A percentile compares a stretch with the other conserved stretches of the same genome.
Conservation (phyloP, 768 basidiomycete genomes). For the Mycena crocata region DNA sequence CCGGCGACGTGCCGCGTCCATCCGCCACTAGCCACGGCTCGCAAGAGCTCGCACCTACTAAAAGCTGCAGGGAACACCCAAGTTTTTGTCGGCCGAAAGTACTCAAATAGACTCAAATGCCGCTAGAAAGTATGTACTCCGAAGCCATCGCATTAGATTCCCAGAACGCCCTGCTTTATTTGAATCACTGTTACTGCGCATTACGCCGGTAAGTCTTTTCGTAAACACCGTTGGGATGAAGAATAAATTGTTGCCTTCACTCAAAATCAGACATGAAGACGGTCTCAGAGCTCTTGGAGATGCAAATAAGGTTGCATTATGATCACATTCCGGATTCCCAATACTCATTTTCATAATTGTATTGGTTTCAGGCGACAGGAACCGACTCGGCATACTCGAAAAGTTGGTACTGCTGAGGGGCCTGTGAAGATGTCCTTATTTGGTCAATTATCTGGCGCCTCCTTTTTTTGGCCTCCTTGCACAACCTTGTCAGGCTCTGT, state of each 20-base stretch:
- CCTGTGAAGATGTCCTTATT: conserved; percentile 7
- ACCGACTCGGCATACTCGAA: conserved; percentile 22
- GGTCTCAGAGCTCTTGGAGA: conserved; percentile 19
- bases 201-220: conserved; percentile 38
- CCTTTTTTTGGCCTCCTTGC: neutral
- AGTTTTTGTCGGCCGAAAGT: no score
- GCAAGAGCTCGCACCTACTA: no score
- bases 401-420: conserved; percentile 20
- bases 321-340: neutral
- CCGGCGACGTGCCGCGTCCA: no score
- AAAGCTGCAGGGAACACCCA: no score
- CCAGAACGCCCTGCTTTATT: conserved; percentile 50
- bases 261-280: conserved; percentile 4
- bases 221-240: neutral
- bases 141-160: conserved; percentile 46
- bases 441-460: neutral
- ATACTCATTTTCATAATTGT: neutral
- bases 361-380: conserved; percentile 10
- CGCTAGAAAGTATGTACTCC: no score
- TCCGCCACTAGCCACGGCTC: no score
- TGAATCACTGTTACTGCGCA: conserved; percentile 47
- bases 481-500: neutral
- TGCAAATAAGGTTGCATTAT: conserved; percentile 6
- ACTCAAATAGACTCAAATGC: no score
- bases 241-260: neutral